Base-by-base conservation (phyloP, 352 stramenopile species). In the Achlya hypogyna region DNA sequence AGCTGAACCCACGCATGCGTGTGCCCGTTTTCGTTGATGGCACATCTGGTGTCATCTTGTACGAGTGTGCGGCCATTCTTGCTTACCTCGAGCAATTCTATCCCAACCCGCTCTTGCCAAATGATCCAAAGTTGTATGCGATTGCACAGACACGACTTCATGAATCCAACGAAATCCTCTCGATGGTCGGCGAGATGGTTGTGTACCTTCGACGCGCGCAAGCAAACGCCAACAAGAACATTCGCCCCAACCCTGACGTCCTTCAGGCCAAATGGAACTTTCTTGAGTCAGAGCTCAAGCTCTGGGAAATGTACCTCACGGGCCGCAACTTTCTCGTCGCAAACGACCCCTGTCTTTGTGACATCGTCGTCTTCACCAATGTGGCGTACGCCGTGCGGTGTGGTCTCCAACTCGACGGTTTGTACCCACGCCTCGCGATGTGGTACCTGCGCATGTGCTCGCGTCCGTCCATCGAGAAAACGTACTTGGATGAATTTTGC, bases 291-390 rank as follows among this genome's bases (percentile, higher is more conserved):
- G 84, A 93, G 59, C 74, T 93, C 53, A 78, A 69, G n/a, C 73
- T 93, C 5, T 93, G 84, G 84, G 84, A 93, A 64, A 47, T 74
- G 5, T 93, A 93, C 62, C 69, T 93, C 12, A 75, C 81, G 58
- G 75, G 79, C 38, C 78, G 75, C 20, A 69, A 82, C 34, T 90
- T 81, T 62, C 75, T 93, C 34, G 81, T 87, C 53, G 83, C 83
- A 58, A 62, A 69, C 18, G 75, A 90, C 25, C 79, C 81, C 51
- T 90, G 79, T 76, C 68, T 91, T 58, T 91, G 82, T 66, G 84
- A 93, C 69, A 89, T 86, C 53, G 87, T 82, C 66, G 81, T 91
- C 45, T 93, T 93, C 67, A 90, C 81, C 42, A 93, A 93, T 73
- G 68, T 93, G n/a, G 84, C 84, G 6, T 93, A 93, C 70, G 84